Evolutionary conservation across 495 filamentous ascomycete genomes (phyloP), one percentile per base, ranked within the genome.

Genomic region (Tricharina praecox): DNA sequence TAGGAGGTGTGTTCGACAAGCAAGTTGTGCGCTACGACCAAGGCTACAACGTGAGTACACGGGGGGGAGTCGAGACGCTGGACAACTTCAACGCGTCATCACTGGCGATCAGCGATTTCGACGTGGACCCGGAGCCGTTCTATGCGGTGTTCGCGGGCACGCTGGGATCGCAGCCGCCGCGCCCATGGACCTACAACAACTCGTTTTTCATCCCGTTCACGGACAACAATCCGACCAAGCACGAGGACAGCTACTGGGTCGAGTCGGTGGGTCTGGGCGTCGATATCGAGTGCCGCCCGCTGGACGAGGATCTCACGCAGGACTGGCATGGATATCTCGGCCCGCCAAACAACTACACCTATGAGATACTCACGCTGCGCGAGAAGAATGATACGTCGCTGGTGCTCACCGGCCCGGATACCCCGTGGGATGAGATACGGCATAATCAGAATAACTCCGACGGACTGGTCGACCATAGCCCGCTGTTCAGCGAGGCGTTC

Each of bases 1-100:
- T 55, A 4, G 34, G 34, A 2, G 41, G 61, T 2, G 47, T 72
- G 4, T 63, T 73, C 26, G 40, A 37, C 34, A 9, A 37, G 18
- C 4, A 9, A 11, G 7, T 11, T 4, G 18, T 37, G 4, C 9
- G 18, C 4, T 5, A 11, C 34, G 4, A 18, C 7, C 8, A 5
- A 4, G 5, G 4, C 16, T 7, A 15, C 8, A 15, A 37, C 8
- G 34, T 18, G 8, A 18, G 8, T 8, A 4, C 18, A 18, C 4
- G 5, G 34, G 34, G 34, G 18, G 8, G 3, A 24, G 37, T 15
- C 13, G n/a, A 19, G 35, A 47, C 1, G 2, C 4, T 3, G 8
- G 40, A 21, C 23, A 39, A 35, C 4, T 37, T 23, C 24, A 30
- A 18, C 16, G 16, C 36, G 23, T 30, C 46, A 36, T 36, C 37